phyloP scores from a whole-genome alignment of 164 flowering plant species.

The Echeveria elegans region DNA sequence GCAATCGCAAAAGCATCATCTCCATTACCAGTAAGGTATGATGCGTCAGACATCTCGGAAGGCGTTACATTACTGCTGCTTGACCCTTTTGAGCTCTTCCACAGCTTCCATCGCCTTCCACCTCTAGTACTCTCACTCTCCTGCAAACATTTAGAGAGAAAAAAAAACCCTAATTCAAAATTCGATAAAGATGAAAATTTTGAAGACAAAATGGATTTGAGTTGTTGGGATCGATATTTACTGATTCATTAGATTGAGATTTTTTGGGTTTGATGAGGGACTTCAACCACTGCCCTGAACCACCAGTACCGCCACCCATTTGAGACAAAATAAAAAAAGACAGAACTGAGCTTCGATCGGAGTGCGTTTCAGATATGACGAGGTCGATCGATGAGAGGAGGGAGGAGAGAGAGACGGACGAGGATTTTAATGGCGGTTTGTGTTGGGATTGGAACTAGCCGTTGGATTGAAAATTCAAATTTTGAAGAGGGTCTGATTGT shows the following conservation, averaged over 20 bases:
- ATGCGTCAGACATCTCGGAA: conserved; percentile 15
- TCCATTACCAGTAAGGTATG: conserved; percentile 17
- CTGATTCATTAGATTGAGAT: conserved; percentile 13
- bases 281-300: conserved; percentile 81
- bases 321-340: background rate
- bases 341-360: background rate
- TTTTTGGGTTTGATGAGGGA: conserved; percentile 50
- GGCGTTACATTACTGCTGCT: conserved; percentile 11
- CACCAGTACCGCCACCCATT: conserved; percentile 29
- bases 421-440: background rate
- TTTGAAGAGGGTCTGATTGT: background rate
- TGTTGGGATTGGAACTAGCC: conserved; percentile 1
- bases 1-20: background rate
- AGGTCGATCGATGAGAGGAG: background rate
- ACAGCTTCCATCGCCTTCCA: conserved; percentile 52
- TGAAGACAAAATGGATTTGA: background rate
- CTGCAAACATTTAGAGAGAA: conserved; percentile 15
- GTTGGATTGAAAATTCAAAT: conserved; percentile 2
- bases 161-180: background rate
- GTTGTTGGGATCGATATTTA: background rate
- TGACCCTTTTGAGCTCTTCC: conserved; percentile 45
- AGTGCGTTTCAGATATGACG: background rate
- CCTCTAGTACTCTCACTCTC: conserved; percentile 26
- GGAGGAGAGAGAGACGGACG: too few relatives aligned
- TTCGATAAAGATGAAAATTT: background rate